Evolutionary conservation across 2,329 filamentous ascomycete genomes (phyloP), one percentile per base, ranked within the genome.

Genomic region (Hortaea sp.): DNA sequence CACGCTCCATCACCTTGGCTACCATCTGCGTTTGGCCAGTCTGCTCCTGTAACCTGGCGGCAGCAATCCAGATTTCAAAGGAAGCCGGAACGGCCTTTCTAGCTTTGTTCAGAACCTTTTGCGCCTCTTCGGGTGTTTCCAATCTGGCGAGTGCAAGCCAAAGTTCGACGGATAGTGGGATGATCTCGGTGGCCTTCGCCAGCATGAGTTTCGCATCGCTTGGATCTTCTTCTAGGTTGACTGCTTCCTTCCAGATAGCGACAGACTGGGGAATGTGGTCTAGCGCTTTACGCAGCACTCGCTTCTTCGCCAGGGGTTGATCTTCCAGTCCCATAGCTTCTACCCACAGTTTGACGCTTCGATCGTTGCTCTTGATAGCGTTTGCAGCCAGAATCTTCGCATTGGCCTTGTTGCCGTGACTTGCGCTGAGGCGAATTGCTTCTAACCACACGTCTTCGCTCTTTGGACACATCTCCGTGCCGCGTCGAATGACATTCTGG

Each of bases 401-500:
- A 58, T 97, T 98, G 45, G 88, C 83, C 27, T 83, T 81, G 59
- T 95, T 88, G 46, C 49, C 51, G 44, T 88, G 84, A 20, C 83
- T 81, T 59, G 95, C 53, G 64, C 95, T 95, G 2, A 98, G 73
- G 45, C 89, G 81, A 54, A 98, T 97, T 46, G 90, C 94, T 65
- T 98, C 92, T 37, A 97, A 70, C 94, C 94, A 98, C 5, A 84
- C 86, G 62, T 95, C 92, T 65, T 95, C 88, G 53, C 84, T 95
- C 67, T 90, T 92, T 0, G 90, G 92, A 57, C 90, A 97, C 57
- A 89, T 79, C 54, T 90, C 82, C 61, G 88, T 95, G 1, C 90
- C 94, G 57, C 86, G 79, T 2, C 86, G 81, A 50, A 98, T 95
- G 34, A 94, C 78, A 57, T 85, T 92, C 46, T 90, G 80, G 9